Conservation (phyloP, 371 early-diverging fungal genomes). For the Coemansia sp. region DNA sequence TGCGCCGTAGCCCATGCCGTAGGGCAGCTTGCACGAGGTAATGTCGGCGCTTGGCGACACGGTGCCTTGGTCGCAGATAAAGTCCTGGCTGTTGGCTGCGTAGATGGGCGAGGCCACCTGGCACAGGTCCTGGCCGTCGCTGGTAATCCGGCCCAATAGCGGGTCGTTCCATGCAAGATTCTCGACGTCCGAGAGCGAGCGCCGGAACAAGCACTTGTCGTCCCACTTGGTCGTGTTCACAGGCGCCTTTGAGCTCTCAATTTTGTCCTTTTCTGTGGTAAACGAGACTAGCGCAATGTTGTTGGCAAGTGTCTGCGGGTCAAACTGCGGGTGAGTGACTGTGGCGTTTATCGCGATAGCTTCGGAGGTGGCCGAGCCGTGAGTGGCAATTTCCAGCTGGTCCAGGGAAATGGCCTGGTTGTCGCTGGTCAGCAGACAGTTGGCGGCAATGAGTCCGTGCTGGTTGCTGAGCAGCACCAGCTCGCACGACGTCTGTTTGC, state of each 20-base stretch:
- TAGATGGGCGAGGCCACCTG: conserved; percentile 22
- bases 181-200: conserved; percentile 6
- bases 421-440: conserved; percentile 14
- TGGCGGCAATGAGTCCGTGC: conserved; percentile 29
- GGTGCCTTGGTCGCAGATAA: conserved; percentile 18
- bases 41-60: neutral
- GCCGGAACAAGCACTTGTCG: conserved; percentile 18
- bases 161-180: conserved; percentile 15
- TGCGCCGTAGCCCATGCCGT: conserved; percentile 25
- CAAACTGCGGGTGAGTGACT: conserved; percentile 21
- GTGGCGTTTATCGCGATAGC: conserved; percentile 4
- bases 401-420: neutral
- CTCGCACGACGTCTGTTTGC: conserved; percentile 26
- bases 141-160: neutral
- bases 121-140: conserved; percentile 11
- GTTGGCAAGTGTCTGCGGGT: conserved; percentile 26
- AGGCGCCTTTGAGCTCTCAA: neutral
- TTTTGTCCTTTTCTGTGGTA: conserved; percentile 1
- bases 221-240: conserved; percentile 7
- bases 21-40: conserved; percentile 28
- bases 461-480: conserved; percentile 11
- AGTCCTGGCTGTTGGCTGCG: conserved; percentile 24
- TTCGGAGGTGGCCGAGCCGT: conserved; percentile 9
- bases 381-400: conserved; percentile 17
- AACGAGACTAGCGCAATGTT: conserved; percentile 31